Base-by-base conservation (phyloP, 768 basidiomycete genomes). In the Coprinellus aureogranulatus region DNA sequence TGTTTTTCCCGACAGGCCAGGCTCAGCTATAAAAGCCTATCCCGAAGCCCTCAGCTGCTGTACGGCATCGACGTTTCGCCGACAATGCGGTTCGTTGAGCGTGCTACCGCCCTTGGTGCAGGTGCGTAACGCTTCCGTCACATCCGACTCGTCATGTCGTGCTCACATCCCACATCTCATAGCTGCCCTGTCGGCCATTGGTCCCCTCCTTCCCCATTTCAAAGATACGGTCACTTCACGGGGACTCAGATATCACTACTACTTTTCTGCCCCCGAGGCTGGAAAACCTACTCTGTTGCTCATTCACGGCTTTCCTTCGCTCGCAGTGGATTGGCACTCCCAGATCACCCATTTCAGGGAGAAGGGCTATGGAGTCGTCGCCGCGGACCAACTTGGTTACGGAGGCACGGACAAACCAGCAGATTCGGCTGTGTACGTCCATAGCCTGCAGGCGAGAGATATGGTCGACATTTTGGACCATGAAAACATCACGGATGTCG, bases 331-430 rank as follows among this genome's bases (percentile, higher is more conserved):
- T 54, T 81, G 79, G 79, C 65, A 66, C 31, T 62, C 72, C 39
- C 75, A 78, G 61, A 68, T 77, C n/a, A 54, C 63, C 9, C 73
- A 69, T 58, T 77, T 80, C 65, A 55, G 65, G 30, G 62, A 60
- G 9, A 59, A 65, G 39, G 78, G 79, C 10, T 81, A 79, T 61
- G 74, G 77, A 3, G 59, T 84, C 47, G 65, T 84, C 51, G 77
- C 72, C 2, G 81, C 79, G 1, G 81, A 83, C 61, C 72, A 80
- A 70, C 74, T 83, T 27, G 82, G 82, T 3, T 83, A 80, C 54
- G 83, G 81, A 9, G 74, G 73, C 1, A 81, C 81, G 9, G 72
- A 72, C 61, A 80, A 81, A 58, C 81, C 82, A 1, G 57, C 60
- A 0, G 75, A 79, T 50, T 56, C 65, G 2, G 61, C 58, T 6